Percentiles rank a stretch among this genome's conserved stretches.
Conservation (phyloP, 495 filamentous ascomycete genomes). For the Tuber microsphaerosporum region DNA sequence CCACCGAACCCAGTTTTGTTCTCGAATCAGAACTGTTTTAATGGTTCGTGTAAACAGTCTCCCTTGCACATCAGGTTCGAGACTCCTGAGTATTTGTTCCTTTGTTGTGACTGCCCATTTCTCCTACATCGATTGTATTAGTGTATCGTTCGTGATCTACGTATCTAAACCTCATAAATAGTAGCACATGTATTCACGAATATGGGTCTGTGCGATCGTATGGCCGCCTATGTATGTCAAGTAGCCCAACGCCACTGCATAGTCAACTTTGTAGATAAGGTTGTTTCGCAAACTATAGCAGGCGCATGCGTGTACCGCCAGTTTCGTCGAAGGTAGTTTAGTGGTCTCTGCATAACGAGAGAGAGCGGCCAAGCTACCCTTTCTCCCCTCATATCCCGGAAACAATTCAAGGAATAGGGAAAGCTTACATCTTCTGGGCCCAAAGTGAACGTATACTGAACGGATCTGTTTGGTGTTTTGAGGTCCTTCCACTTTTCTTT, state of each 20-base stretch:
- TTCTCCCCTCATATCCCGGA: conserved; percentile 12
- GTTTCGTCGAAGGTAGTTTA: neutral
- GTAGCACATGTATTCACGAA: neutral
- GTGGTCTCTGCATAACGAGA: neutral
- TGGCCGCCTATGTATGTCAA: neutral
- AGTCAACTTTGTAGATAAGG: neutral
- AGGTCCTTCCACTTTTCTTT: conserved; percentile 67
- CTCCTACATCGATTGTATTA: conserved; percentile 42
- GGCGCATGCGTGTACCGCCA: neutral
- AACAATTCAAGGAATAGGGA: conserved; percentile 1
- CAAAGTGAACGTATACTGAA: conserved; percentile 69
- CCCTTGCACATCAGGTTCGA: conserved; percentile 70
- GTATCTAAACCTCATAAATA: neutral
- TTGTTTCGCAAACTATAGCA: neutral
- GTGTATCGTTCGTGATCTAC: neutral
- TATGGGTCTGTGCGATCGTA: neutral
- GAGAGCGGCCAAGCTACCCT: neutral
- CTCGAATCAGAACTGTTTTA: conserved; percentile 84
- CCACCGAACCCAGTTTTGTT: conserved; percentile 98
- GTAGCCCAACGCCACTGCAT: neutral
- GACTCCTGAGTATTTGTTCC: conserved; percentile 64
- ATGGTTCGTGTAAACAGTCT: conserved; percentile 93
- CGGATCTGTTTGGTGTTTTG: conserved; percentile 65
- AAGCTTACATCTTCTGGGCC: conserved; percentile 70
- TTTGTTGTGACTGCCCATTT: conserved; percentile 74